These are phyloP conservation scores for Lachancea waltii DNA, from an alignment of 805 yeast species.

Conservation along the genomic window DNA sequence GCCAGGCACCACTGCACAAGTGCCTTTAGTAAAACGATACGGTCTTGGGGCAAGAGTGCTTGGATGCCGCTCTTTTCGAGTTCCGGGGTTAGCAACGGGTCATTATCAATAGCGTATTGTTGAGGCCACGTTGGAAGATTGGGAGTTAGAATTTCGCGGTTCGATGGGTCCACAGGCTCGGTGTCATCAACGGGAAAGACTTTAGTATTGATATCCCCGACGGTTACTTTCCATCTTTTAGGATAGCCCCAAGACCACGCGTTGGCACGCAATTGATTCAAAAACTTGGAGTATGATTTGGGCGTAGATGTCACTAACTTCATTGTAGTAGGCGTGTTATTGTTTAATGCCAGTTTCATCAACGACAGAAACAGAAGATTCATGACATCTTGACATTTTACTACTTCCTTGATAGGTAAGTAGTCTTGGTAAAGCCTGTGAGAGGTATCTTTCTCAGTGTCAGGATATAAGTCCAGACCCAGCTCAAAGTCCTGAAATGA, in stretches of 20 bases:
- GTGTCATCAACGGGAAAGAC: conserved; percentile 13
- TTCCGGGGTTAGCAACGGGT: conserved; percentile 21
- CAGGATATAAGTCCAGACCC: conserved; percentile 25
- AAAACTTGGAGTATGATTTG: conserved; percentile 20
- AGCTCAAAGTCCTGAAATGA: conserved; percentile 30
- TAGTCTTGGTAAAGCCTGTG: conserved; percentile 20
- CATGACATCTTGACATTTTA: conserved; percentile 24
- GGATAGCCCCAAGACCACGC: conserved; percentile 28
- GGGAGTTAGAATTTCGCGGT: conserved; percentile 18
- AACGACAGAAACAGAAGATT: conserved; percentile 23
- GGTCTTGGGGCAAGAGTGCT: conserved; percentile 23
- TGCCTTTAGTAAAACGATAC: conserved; percentile 21
- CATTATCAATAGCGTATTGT: conserved; percentile 15
- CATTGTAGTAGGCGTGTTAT: conserved; percentile 9
- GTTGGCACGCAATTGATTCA: conserved; percentile 18
- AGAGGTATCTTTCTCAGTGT: conserved; percentile 13
- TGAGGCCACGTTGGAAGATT: conserved; percentile 17
- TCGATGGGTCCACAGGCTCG: conserved; percentile 18
- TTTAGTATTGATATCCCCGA: conserved; percentile 4
- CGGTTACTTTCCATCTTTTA: conserved; percentile 22
- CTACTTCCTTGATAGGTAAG: conserved; percentile 16
- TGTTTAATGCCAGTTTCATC: conserved; percentile 20
- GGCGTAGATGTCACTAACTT: conserved; percentile 12
- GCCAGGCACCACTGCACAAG: conserved; percentile 23
- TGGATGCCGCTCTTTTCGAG: conserved; percentile 23